Evolutionary conservation across 148 eudicot species (phyloP).

Genomic region (Simmondsia chinensis): DNA sequence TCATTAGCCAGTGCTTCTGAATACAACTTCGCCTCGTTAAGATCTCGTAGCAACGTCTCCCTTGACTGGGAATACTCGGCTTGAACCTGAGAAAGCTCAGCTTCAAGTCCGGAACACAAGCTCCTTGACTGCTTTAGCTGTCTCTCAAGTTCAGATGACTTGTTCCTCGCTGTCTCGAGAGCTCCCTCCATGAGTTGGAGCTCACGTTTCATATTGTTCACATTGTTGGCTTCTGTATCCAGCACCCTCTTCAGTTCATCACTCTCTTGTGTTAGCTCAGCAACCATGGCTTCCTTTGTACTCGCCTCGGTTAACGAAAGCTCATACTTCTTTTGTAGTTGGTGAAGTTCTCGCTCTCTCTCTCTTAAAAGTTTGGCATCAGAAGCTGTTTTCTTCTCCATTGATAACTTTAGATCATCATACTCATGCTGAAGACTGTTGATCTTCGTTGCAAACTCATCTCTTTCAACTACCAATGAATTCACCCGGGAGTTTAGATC

Average conservation of each 20-base stretch:
- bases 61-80: slow-evolving; percentile 37
- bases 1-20: slow-evolving; percentile 32
- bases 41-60: slow-evolving; percentile 22
- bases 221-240: slow-evolving; percentile 27
- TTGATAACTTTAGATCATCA: slow-evolving; percentile 27
- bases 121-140: slow-evolving; percentile 30
- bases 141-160: slow-evolving; percentile 35
- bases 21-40: slow-evolving; percentile 35
- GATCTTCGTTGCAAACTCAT: slow-evolving; percentile 27
- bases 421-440: slow-evolving; percentile 33
- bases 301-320: slow-evolving; percentile 19
- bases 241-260: slow-evolving; percentile 38
- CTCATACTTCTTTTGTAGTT: slow-evolving; percentile 41
- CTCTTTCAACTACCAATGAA: slow-evolving; percentile 37
- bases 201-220: slow-evolving; percentile 38
- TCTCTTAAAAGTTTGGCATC: slow-evolving; percentile 52
- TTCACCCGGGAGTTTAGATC: slow-evolving; percentile 33
- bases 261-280: slow-evolving; percentile 49
- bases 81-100: slow-evolving; percentile 27
- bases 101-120: slow-evolving; percentile 44
- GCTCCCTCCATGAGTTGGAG: slow-evolving; percentile 33
- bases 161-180: slow-evolving; percentile 41
- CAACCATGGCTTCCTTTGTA: slow-evolving; percentile 28
- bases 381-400: slow-evolving; percentile 35
- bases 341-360: slow-evolving; percentile 27